These are phyloP conservation scores for Dionaea muscipula DNA, from an alignment of 179 eudicot species.

Conservation along the genomic window DNA sequence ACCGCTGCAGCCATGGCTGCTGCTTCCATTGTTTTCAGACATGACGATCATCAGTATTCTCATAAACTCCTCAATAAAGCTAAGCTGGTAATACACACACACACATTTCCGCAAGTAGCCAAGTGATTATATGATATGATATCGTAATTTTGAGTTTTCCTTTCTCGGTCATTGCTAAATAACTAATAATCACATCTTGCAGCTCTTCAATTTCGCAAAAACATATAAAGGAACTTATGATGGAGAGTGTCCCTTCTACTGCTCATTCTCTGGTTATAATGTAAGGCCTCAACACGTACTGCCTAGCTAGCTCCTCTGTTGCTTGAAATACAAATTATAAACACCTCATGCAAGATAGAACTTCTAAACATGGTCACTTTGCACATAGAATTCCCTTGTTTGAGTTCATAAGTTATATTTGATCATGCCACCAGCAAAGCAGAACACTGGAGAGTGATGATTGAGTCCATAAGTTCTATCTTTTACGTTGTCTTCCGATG, in stretches of 20 bases:
- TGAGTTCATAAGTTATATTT: no score
- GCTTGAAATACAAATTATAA: no score
- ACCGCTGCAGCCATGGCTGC: slow-evolving; percentile 83
- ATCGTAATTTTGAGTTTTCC: not conserved
- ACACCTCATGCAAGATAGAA: no score
- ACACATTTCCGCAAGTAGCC: not conserved
- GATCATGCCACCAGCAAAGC: no score
- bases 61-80: slow-evolving; percentile 45
- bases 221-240: slow-evolving; percentile 47
- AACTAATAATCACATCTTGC: slow-evolving; percentile 9
- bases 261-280: slow-evolving; percentile 69
- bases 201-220: slow-evolving; percentile 67
- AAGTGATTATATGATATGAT: no score
- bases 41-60: slow-evolving; percentile 38
- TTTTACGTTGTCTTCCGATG: no score
- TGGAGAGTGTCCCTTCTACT: slow-evolving; percentile 90
- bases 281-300: slow-evolving; percentile 23
- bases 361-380: no score
- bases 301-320: not conserved
- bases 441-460: no score
- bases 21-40: slow-evolving; percentile 50
- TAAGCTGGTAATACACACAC: slow-evolving; percentile 28
- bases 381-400: no score
- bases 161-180: not conserved
- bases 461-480: no score